phyloP scores from a whole-genome alignment of 345 rosid species.

The Linum usitatissimum region DNA sequence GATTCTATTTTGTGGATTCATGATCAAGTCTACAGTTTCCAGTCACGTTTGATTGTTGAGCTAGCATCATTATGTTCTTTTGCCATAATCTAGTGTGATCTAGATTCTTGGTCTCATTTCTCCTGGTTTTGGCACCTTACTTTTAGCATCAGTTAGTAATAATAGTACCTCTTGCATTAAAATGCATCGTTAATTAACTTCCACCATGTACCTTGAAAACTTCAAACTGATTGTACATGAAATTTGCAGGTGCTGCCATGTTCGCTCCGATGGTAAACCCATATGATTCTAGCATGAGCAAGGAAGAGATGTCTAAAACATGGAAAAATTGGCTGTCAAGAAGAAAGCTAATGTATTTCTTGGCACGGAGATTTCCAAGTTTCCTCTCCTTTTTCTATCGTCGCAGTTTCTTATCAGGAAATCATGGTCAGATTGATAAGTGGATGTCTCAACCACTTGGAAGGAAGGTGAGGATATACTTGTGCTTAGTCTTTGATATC shows the following conservation, averaged over 20 bases:
- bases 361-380: conserved; percentile 60
- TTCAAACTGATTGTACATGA: not conserved
- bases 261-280: conserved; percentile 72
- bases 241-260: conserved; percentile 66
- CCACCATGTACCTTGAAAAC: not conserved
- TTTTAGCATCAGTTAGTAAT: not conserved
- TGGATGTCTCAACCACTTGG: conserved; percentile 67
- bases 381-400: conserved; percentile 50
- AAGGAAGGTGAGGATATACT: conserved; percentile 41
- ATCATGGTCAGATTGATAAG: conserved; percentile 53
- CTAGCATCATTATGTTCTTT: not conserved
- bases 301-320: conserved; percentile 56
- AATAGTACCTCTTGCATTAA: not conserved
- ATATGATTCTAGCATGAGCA: conserved; percentile 66
- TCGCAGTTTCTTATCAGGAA: conserved; percentile 68
- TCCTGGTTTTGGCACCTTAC: not conserved
- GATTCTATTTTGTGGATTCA: not conserved
- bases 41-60: not conserved
- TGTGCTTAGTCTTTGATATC: not conserved
- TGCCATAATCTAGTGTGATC: not conserved
- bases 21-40: not conserved
- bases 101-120: not conserved
- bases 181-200: not conserved
- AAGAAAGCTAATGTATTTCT: conserved; percentile 53
- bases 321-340: conserved; percentile 58